phyloP scores from a whole-genome alignment of 1,139 yeast species.

The Ogataea hybrid region DNA sequence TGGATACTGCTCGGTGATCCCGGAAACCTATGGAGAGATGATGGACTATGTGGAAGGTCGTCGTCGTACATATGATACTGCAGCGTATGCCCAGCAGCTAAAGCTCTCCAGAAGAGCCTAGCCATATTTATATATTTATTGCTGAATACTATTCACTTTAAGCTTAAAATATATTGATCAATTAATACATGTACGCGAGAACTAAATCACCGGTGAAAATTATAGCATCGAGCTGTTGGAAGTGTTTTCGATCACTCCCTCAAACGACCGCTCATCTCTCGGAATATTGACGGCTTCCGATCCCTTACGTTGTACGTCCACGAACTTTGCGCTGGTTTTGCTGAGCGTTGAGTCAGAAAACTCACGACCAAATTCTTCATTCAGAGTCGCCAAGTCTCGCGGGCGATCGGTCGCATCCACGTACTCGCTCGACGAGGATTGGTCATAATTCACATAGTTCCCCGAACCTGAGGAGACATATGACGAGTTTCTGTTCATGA shows the following conservation, averaged over 20 bases:
- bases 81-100: constrained; percentile 54
- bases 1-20: constrained; percentile 66
- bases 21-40: constrained; percentile 89
- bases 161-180: not conserved
- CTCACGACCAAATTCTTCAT: constrained; percentile 15
- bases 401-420: constrained; percentile 12
- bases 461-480: constrained; percentile 14
- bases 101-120: constrained; percentile 23
- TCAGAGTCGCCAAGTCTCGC: constrained; percentile 11
- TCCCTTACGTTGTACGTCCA: constrained; percentile 45
- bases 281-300: constrained; percentile 32
- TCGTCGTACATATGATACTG: constrained; percentile 84
- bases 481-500: constrained; percentile 19
- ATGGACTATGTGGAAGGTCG: constrained; percentile 88
- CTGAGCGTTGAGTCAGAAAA: constrained; percentile 12
- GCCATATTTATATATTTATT: constrained; percentile 1
- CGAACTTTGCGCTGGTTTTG: constrained; percentile 41
- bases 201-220: constrained; percentile 6
- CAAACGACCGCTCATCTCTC: constrained; percentile 25
- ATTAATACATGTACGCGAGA: constrained; percentile 6
- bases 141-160: not conserved
- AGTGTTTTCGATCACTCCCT: constrained; percentile 26
- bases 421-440: constrained; percentile 12
- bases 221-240: constrained; percentile 15
- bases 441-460: constrained; percentile 13